Evolutionary conservation across 768 basidiomycete species (phyloP).

Genomic region (Mycena haematopus): DNA sequence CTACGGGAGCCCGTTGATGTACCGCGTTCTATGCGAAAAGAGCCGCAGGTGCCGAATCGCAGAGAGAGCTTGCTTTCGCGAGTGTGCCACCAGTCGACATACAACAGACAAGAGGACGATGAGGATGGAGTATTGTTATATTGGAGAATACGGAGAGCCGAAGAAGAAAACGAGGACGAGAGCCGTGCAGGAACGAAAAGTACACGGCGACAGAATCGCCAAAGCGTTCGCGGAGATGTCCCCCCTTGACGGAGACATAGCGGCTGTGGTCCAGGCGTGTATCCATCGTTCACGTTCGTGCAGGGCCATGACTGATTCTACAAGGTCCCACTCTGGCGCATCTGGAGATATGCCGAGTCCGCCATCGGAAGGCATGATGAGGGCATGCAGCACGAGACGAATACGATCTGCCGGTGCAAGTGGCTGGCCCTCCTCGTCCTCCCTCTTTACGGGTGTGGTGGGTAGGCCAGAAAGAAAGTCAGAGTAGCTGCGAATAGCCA

Average conservation of each 20-base stretch:
- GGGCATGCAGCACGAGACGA: constrained; percentile 75
- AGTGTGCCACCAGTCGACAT: constrained; percentile 93
- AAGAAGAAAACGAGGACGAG: constrained; percentile 82
- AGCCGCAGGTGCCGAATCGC: constrained; percentile 80
- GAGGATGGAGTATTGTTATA: constrained; percentile 78
- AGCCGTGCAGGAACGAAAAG: constrained; percentile 82
- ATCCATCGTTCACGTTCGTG: constrained; percentile 85
- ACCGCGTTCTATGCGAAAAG: constrained; percentile 76
- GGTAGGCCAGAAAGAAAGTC: constrained; percentile 82
- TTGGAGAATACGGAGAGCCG: constrained; percentile 72
- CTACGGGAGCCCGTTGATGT: constrained; percentile 65
- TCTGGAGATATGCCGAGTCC: constrained; percentile 85
- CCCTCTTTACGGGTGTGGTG: constrained; percentile 53
- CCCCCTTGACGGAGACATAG: constrained; percentile 68
- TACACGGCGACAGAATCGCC: constrained; percentile 87
- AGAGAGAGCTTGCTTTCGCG: constrained; percentile 82
- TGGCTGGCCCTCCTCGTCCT: constrained; percentile 50
- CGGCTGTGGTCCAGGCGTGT: constrained; percentile 71
- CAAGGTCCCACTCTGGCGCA: constrained; percentile 75
- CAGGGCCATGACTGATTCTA: constrained; percentile 82
- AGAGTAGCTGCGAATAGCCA: constrained; percentile 54
- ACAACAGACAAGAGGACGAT: constrained; percentile 84
- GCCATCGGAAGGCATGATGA: constrained; percentile 74
- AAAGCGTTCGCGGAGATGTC: constrained; percentile 79
- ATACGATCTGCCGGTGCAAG: constrained; percentile 79